Evolutionary conservation across 148 eudicot species (phyloP), one percentile per base, ranked within the genome.

Genomic region (Tetragonia tetragonoides): DNA sequence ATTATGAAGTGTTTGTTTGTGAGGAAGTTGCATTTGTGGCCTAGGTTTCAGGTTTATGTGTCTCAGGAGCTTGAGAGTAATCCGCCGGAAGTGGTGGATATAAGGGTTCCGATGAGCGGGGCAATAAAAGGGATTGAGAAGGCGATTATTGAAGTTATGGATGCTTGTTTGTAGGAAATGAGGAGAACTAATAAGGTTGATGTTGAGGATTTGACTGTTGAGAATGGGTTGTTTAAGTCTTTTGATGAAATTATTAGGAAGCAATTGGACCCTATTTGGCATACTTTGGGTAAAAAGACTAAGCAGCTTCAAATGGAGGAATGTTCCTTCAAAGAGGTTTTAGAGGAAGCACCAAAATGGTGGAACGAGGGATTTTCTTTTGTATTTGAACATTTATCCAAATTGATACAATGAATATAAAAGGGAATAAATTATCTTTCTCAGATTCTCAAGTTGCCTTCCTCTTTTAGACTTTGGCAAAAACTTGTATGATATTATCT

Each of bases 231-330:
- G 89, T 96, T 93, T 61, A 96, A 96, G 88, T 96, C 99, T 0
- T 96, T 96, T 88, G 98, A 95, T 82, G 98, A 95, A 88, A 95
- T 95, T 86, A 88, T 95, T 75, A 92, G 91, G 85, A 83, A 89
- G 83, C 98, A 95, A 74, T 86, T 95, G 79, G 97, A 95, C 85
- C 99, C 99, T 16, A 96, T 96, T 77, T 96, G 98, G 99, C 99
- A 96, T 84, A 91, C 89, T 7, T 77, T 96, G 83, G 99, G 99
- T 78, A 96, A 91, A 87, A 96, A 87, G 87, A 96, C 98, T 10
- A 96, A 91, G 77, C 99, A 68, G 82, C 78, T 77, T 81, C 88
- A 76, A 78, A 73, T 63, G 80, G 81, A 77, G 82, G 75, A 79
- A 80, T 88, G 64, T 81, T 85, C 56, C 85, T 96, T 84, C 93